Percentiles rank a stretch among this genome's conserved stretches.
These are phyloP conservation scores for Macroventuria anomochaeta DNA, from an alignment of 2,329 filamentous ascomycete species.

Conservation along the genomic window DNA sequence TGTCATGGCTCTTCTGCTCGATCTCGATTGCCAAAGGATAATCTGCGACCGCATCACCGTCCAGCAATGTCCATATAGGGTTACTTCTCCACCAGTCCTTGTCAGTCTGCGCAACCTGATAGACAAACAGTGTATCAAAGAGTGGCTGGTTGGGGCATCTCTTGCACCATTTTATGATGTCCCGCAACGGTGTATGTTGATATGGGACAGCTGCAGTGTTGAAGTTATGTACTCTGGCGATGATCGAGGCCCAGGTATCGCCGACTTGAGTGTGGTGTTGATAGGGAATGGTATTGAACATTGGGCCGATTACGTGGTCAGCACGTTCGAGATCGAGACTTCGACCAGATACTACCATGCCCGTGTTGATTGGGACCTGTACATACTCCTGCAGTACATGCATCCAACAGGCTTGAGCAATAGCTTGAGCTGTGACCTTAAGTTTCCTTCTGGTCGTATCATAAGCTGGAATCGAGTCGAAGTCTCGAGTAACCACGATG, in stretches of 20 bases:
- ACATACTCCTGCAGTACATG: slow-evolving; percentile 64
- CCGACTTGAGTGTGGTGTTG: slow-evolving; percentile 55
- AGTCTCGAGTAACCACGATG: slow-evolving; percentile 38
- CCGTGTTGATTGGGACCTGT: slow-evolving; percentile 62
- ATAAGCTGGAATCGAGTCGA: slow-evolving; percentile 56
- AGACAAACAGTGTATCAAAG: slow-evolving; percentile 85
- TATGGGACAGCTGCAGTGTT: slow-evolving; percentile 72
- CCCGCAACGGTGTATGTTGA: slow-evolving; percentile 78
- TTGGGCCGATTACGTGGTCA: slow-evolving; percentile 75
- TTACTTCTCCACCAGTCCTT: slow-evolving; percentile 30
- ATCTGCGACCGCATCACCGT: slow-evolving; percentile 59
- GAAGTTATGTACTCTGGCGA: slow-evolving; percentile 72
- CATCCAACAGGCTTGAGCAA: slow-evolving; percentile 78
- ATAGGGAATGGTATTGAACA: slow-evolving; percentile 91
- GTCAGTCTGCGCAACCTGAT: slow-evolving; percentile 61
- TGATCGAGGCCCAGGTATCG: slow-evolving; percentile 65
- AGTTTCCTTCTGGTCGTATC: slow-evolving; percentile 61
- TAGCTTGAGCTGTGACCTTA: slow-evolving; percentile 77
- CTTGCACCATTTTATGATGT: slow-evolving; percentile 80
- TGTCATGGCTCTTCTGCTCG: slow-evolving; percentile 58
- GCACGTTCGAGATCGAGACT: slow-evolving; percentile 70
- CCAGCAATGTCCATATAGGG: slow-evolving; percentile 60
- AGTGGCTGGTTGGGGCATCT: slow-evolving; percentile 57
- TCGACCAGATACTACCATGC: slow-evolving; percentile 80
- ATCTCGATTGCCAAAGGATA: slow-evolving; percentile 82